phyloP scores from a whole-genome alignment of 805 yeast species.

The Candida nanaspora region DNA sequence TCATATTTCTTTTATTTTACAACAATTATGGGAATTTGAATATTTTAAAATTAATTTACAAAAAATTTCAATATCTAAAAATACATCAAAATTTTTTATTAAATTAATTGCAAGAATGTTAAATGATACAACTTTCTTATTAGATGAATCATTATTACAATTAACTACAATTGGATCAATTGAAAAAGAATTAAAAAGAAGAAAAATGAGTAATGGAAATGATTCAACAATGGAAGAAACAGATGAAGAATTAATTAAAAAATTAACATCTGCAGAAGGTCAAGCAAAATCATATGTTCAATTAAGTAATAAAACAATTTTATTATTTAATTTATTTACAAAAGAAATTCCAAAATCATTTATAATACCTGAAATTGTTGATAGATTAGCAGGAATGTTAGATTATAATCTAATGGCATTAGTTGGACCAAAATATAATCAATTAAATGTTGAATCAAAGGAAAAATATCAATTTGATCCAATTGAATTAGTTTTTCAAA shows the following conservation, averaged over 20 bases:
- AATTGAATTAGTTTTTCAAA: constrained; percentile 53
- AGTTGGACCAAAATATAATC: constrained; percentile 92
- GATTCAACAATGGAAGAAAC: constrained; percentile 37
- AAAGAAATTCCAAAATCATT: constrained; percentile 82
- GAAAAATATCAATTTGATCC: constrained; percentile 82
- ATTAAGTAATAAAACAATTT: constrained; percentile 75
- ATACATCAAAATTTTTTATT: constrained; percentile 68
- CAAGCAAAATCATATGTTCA: constrained; percentile 80
- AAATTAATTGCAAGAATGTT: constrained; percentile 91
- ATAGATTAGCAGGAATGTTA: constrained; percentile 91
- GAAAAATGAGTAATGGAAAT: constrained; percentile 29
- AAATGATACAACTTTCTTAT: constrained; percentile 84
- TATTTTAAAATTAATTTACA: constrained; percentile 62
- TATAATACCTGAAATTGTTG: constrained; percentile 82
- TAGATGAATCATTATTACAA: constrained; percentile 85
- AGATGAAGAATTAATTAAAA: constrained; percentile 52
- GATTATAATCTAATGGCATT: constrained; percentile 86
- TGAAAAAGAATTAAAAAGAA: constrained; percentile 54
- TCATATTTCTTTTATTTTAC: constrained; percentile 76
- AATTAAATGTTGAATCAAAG: constrained; percentile 72
- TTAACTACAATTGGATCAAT: constrained; percentile 69
- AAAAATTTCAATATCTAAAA: constrained; percentile 52
- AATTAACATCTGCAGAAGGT: constrained; percentile 57
- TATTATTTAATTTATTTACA: constrained; percentile 73
- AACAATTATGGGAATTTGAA: constrained; percentile 74